A percentile compares a stretch with the other conserved stretches of the same genome.
Evolutionary conservation across 2,329 filamentous ascomycete species (phyloP).

Genomic region (Colletotrichum destructivum): DNA sequence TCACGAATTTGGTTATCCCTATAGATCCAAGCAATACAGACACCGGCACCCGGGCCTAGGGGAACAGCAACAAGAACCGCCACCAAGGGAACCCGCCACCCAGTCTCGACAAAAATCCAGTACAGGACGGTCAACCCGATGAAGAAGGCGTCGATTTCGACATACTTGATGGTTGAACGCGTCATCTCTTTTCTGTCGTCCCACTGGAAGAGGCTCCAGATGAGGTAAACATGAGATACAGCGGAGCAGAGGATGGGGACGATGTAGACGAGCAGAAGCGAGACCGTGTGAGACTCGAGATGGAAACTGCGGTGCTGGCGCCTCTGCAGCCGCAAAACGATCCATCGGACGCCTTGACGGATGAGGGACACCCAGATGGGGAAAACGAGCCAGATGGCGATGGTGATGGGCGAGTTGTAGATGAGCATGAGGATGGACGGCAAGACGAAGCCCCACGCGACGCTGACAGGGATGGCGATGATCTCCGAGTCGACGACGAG

Average conservation of each 20-base stretch:
- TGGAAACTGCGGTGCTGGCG: slow-evolving; percentile 53
- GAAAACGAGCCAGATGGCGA: slow-evolving; percentile 67
- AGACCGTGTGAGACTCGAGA: slow-evolving; percentile 58
- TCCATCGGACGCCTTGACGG: slow-evolving; percentile 54
- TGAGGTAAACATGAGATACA: slow-evolving; percentile 58
- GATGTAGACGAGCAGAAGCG: slow-evolving; percentile 60
- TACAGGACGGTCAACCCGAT: slow-evolving; percentile 65
- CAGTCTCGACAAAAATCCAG: slow-evolving; percentile 68
- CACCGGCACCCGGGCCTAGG: slow-evolving; percentile 57
- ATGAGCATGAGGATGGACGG: slow-evolving; percentile 64
- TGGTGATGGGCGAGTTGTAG: slow-evolving; percentile 53
- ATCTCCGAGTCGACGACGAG: slow-evolving; percentile 65
- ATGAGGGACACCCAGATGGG: slow-evolving; percentile 64
- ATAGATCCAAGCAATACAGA: slow-evolving; percentile 57
- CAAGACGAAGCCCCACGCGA: slow-evolving; percentile 63
- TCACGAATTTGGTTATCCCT: slow-evolving; percentile 54
- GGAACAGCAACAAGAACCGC: slow-evolving; percentile 50
- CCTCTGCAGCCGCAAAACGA: slow-evolving; percentile 42
- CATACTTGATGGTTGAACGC: slow-evolving; percentile 60
- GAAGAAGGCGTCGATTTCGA: slow-evolving; percentile 63
- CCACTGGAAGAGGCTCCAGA: slow-evolving; percentile 56
- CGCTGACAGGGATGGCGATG: slow-evolving; percentile 68
- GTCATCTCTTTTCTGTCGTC: slow-evolving; percentile 67
- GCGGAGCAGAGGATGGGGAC: slow-evolving; percentile 61
- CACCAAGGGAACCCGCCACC: slow-evolving; percentile 57